Conservation (phyloP, 148 eudicot genomes). For the Polygonum aviculare region DNA sequence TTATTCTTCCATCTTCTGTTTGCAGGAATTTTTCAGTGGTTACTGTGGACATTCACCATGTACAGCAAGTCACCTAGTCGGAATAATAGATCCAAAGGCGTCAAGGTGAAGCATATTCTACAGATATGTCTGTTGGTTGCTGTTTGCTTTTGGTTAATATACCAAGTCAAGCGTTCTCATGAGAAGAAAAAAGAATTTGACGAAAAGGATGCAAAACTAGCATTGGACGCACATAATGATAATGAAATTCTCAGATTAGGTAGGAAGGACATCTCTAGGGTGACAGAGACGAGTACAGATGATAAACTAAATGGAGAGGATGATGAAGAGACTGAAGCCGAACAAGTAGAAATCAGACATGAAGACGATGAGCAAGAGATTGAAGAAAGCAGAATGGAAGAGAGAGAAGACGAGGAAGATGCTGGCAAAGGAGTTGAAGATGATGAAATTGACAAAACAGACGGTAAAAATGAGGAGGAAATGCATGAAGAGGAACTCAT, state of each 20-base stretch:
- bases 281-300: neutral
- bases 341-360: conserved; percentile 33
- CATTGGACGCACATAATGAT: conserved; percentile 7
- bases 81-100: conserved; percentile 55
- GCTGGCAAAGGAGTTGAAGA: conserved; percentile 20
- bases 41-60: conserved; percentile 30
- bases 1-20: neutral
- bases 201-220: conserved; percentile 27
- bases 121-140: conserved; percentile 73
- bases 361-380: conserved; percentile 33
- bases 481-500: neutral
- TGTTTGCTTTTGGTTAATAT: conserved; percentile 79
- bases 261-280: conserved; percentile 53
- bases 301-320: conserved; percentile 29
- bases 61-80: conserved; percentile 64
- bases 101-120: conserved; percentile 61
- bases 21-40: neutral
- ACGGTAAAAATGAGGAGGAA: conserved; percentile 3
- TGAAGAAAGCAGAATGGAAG: conserved; percentile 27
- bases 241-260: conserved; percentile 40
- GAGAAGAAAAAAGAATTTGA: conserved; percentile 74
- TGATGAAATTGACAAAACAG: conserved; percentile 27
- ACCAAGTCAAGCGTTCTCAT: conserved; percentile 88
- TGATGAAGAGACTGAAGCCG: conserved; percentile 47
- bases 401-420: conserved; percentile 30